Evolutionary conservation across 371 early-diverging fungal genomes (phyloP).

Genomic region (Entomophthora muscae): DNA sequence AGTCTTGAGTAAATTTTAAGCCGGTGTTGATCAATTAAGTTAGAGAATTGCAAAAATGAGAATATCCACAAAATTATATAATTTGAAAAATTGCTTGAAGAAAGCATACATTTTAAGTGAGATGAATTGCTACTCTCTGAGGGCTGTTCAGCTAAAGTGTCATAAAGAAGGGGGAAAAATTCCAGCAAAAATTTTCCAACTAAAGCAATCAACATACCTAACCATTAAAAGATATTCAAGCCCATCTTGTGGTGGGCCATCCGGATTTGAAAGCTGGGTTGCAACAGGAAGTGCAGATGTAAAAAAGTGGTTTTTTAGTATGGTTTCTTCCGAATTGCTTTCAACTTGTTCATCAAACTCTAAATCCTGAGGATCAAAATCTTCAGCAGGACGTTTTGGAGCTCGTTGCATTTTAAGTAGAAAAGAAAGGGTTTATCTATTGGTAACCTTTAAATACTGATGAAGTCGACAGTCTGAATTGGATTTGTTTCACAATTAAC

Average conservation of each 20-base stretch:
- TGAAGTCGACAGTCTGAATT: too few species aligned
- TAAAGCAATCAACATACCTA: slow-evolving; percentile 1
- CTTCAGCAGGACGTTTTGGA: background rate
- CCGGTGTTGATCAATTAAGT: background rate
- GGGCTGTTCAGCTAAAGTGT: background rate
- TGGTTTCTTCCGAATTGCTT: background rate
- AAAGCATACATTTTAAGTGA: background rate
- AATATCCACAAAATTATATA: background rate
- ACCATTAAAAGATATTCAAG: slow-evolving; percentile 5
- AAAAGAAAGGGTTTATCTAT: too few species aligned
- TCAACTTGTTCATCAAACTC: background rate
- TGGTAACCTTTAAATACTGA: too few species aligned
- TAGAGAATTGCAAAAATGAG: background rate
- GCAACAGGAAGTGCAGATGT: background rate
- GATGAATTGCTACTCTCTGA: background rate
- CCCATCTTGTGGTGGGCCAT: slow-evolving; percentile 3
- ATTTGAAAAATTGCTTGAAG: background rate
- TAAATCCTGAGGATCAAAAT: background rate
- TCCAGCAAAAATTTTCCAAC: background rate
- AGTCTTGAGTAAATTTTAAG: too few species aligned
- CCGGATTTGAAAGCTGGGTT: background rate
- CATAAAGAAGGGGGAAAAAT: background rate
- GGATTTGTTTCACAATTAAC: too few species aligned
- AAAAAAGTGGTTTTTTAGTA: background rate
- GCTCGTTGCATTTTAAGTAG: too few species aligned